Evolutionary conservation across 2,329 filamentous ascomycete species (phyloP), one percentile per base, ranked within the genome.

Genomic region (Fusarium sp.): DNA sequence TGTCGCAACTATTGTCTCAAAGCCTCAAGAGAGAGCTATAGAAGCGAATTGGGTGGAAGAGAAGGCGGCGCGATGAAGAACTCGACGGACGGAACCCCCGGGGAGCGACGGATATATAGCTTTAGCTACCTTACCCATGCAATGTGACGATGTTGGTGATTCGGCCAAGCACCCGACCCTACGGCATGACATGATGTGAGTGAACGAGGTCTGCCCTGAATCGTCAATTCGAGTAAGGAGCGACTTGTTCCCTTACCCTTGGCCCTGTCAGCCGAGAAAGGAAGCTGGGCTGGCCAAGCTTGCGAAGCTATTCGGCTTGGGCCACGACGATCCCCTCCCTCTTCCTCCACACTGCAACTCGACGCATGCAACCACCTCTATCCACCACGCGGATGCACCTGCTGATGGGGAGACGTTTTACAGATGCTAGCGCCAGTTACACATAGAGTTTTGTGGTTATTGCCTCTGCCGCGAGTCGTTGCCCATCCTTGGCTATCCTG

Each of bases 121-220:
- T 4, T 23, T 23, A 23, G 23, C 23, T 23, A 23, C 23, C 23
- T 23, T 23, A 23, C 23, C 23, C 53, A 57, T 52, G 34, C 8
- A 41, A 44, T 57, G 44, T 11, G 12, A 62, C 39, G 16, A 53
- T 40, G 37, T 52, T 30, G 50, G 44, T 60, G 59, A 51, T 55
- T 53, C 47, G 62, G 63, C 68, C 50, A 65, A 71, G 67, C 37
- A 60, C 30, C 23, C 23, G 23, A 23, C 23, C 23, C 23, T 23
- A 23, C 15, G 55, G 34, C 60, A 72, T 71, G 65, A 50, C 69
- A 66, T 71, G 58, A 61, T 68, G 56, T 47, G 36, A 36, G 39
- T 41, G 30, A 15, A 39, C 18, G 16, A 18, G 30, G 16, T n/a
- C 46, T 36, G 15, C n/a, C 46, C 34, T 23, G 31, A 15, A 48